Percentiles rank a stretch among this genome's conserved stretches.
Conservation (phyloP, 2,329 filamentous ascomycete species). For the Ceratocystis eucalypticola region DNA sequence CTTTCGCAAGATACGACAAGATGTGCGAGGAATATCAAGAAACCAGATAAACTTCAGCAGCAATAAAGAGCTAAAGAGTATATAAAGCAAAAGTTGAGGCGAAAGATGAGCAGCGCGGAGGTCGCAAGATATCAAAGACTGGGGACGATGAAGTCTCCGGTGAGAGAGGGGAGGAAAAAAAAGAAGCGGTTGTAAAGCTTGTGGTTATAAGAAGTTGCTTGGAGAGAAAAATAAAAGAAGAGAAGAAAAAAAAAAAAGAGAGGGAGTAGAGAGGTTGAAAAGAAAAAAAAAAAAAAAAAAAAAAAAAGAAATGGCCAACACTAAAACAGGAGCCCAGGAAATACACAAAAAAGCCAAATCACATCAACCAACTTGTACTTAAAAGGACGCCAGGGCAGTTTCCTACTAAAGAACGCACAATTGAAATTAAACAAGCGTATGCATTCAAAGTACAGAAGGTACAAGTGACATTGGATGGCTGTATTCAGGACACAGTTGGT, state of each 20-base stretch:
- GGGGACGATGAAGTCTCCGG: slow-evolving; percentile 12
- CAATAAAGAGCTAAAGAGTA: slow-evolving; percentile 15
- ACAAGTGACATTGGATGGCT: not conserved
- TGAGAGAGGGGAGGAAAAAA: not conserved
- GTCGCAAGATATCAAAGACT: slow-evolving; percentile 13
- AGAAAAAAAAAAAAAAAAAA: not conserved
- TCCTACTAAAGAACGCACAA: not conserved
- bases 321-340: not conserved
- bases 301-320: not conserved
- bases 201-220: slow-evolving; percentile 10
- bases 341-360: not conserved
- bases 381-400: not conserved
- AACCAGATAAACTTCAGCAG: slow-evolving; percentile 7
- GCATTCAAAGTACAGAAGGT: not conserved
- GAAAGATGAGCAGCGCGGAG: slow-evolving; percentile 10
- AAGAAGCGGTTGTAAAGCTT: slow-evolving; percentile 6
- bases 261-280: not conserved
- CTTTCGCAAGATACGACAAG: not conserved
- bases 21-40: not conserved
- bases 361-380: not conserved
- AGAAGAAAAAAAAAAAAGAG: not conserved
- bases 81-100: not conserved
- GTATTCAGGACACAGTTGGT: not conserved
- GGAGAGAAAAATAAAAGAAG: not conserved
- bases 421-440: not conserved